phyloP scores from a whole-genome alignment of 768 basidiomycete genomes.

The Phanerochaete sordida region DNA sequence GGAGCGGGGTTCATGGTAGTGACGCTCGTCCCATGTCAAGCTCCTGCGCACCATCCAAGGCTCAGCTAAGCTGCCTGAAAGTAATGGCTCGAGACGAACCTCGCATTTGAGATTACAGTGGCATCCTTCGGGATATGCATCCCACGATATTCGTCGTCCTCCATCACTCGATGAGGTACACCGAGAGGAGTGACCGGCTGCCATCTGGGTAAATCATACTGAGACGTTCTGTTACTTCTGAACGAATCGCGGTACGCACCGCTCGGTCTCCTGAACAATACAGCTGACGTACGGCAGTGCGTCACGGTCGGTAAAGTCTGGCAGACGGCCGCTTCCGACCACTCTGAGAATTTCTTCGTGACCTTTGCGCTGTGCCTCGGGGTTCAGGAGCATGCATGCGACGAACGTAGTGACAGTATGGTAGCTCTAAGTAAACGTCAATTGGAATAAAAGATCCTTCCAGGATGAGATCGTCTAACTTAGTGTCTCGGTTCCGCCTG shows the following conservation, averaged over 20 bases:
- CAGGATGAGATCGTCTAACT: background rate
- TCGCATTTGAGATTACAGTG: slow-evolving; percentile 33
- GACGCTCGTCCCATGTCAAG: slow-evolving; percentile 24
- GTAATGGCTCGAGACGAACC: slow-evolving; percentile 30
- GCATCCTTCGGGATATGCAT: slow-evolving; percentile 27
- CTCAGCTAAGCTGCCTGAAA: background rate
- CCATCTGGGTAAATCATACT: background rate
- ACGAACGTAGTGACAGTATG: background rate
- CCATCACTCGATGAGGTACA: slow-evolving; percentile 35
- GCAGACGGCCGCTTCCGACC: slow-evolving; percentile 24
- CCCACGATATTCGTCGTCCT: slow-evolving; percentile 27
- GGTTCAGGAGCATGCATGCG: slow-evolving; percentile 8
- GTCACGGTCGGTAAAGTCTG: slow-evolving; percentile 22
- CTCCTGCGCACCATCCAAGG: slow-evolving; percentile 8
- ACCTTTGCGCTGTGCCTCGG: slow-evolving; percentile 16
- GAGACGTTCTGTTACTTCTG: background rate
- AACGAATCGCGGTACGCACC: background rate
- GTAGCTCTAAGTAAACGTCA: background rate
- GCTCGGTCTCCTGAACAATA: slow-evolving; percentile 17
- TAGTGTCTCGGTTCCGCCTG: slow-evolving; percentile 3
- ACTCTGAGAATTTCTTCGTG: slow-evolving; percentile 27
- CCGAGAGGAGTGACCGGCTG: slow-evolving; percentile 24
- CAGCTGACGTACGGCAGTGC: slow-evolving; percentile 24
- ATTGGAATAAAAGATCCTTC: background rate
- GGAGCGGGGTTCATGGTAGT: slow-evolving; percentile 26